phyloP scores from a whole-genome alignment of 177 flowering plant genomes.

The Vitis hybrid region DNA sequence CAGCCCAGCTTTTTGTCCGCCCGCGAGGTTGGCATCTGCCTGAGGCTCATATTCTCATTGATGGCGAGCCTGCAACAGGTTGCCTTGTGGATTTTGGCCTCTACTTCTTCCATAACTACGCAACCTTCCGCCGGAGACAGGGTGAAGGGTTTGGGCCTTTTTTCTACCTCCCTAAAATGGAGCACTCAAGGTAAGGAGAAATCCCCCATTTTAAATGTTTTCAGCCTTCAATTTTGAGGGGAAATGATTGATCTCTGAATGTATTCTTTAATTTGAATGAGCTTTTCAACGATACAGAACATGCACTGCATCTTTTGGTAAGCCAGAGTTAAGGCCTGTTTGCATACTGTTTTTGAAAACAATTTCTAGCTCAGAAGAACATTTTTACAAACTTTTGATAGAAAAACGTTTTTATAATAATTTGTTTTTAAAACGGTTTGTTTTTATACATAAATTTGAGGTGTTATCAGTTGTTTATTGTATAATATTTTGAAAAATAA shows the following conservation, averaged over 20 bases:
- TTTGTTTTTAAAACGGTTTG: no score
- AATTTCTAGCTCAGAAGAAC: no score
- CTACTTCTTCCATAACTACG: conserved; percentile 78
- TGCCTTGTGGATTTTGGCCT: conserved; percentile 93
- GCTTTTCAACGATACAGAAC: no score
- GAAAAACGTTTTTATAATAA: no score
- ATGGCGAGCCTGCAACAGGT: conserved; percentile 80
- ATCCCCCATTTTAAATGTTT: background rate
- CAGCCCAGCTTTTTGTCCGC: conserved; percentile 84
- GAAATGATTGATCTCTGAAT: background rate
- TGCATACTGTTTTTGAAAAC: no score
- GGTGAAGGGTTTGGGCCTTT: conserved; percentile 88
- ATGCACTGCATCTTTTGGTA: no score
- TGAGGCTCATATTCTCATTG: conserved; percentile 81
- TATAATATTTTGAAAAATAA: no score
- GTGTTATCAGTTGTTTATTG: no score
- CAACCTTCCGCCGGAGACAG: conserved; percentile 54
- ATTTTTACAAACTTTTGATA: no score
- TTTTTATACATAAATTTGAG: no score
- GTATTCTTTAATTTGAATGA: no score
- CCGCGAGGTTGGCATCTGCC: conserved; percentile 95
- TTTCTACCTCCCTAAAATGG: conserved; percentile 97
- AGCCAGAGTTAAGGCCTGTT: no score
- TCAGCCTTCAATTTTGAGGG: background rate
- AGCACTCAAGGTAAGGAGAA: conserved; percentile 67